These are phyloP conservation scores for Tricholoma hemisulphureum DNA, from an alignment of 768 basidiomycete species.

Conservation along the genomic window DNA sequence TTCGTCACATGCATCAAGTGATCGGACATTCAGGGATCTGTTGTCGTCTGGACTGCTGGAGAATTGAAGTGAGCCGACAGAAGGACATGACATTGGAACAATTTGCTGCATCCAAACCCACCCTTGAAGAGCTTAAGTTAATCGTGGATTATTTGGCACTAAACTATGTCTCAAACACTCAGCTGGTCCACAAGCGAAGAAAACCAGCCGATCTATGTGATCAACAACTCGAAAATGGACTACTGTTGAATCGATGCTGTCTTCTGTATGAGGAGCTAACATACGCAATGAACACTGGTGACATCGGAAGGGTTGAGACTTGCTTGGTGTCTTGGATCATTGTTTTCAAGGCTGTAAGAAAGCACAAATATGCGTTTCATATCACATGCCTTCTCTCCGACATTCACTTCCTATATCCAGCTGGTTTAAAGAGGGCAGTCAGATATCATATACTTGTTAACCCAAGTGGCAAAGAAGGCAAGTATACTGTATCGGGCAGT, in stretches of 20 bases:
- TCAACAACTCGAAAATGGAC: constrained; percentile 27
- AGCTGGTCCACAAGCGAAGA: neutral
- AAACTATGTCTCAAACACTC: constrained; percentile 15
- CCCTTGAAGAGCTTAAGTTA: constrained; percentile 15
- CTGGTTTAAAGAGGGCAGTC: constrained; percentile 12
- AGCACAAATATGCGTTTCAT: constrained; percentile 32
- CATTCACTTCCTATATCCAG: constrained; percentile 23
- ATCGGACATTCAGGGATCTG: constrained; percentile 25
- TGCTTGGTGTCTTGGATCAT: constrained; percentile 24
- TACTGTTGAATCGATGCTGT: constrained; percentile 28
- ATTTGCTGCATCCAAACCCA: constrained; percentile 26
- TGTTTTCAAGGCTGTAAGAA: constrained; percentile 29
- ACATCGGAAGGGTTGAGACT: constrained; percentile 29
- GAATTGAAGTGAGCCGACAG: constrained; percentile 10
- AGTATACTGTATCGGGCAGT: constrained; percentile 25
- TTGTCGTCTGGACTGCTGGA: constrained; percentile 27
- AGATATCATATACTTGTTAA: constrained; percentile 24
- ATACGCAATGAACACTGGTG: constrained; percentile 29
- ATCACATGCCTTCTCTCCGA: constrained; percentile 26
- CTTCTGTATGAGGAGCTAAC: constrained; percentile 37
- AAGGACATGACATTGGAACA: constrained; percentile 13
- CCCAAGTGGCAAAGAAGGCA: constrained; percentile 23
- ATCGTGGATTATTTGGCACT: constrained; percentile 19
- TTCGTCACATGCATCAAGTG: constrained; percentile 30
- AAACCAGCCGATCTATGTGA: constrained; percentile 18